Conservation (phyloP, 1,284 basidiomycete genomes). For the Apiotrichum gamsii region DNA sequence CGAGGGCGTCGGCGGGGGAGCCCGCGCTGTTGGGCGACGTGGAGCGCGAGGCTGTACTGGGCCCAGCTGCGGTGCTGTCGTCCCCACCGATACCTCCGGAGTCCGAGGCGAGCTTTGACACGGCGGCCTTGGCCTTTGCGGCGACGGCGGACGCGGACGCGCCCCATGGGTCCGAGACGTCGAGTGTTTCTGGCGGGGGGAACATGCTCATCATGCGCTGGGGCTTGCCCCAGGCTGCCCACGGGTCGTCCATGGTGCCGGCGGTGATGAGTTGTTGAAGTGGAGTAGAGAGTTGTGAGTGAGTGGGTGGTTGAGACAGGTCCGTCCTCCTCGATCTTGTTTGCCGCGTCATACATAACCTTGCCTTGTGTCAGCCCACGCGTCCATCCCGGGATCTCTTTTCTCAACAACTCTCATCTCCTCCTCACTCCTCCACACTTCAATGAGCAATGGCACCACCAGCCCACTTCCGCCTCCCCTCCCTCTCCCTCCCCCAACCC, state of each 20-base stretch:
- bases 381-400: too few relatives aligned
- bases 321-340: not conserved
- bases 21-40: too few relatives aligned
- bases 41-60: too few relatives aligned
- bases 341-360: not conserved
- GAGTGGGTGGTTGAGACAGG: too few relatives aligned
- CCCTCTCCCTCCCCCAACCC: not conserved
- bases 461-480: not conserved
- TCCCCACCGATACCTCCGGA: too few relatives aligned
- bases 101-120: too few relatives aligned
- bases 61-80: too few relatives aligned
- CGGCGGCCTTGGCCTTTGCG: not conserved
- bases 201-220: constrained; percentile 8
- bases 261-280: too few relatives aligned
- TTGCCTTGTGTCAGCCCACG: not conserved
- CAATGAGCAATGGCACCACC: not conserved
- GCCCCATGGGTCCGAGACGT: constrained; percentile 15
- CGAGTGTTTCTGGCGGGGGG: constrained; percentile 7
- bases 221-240: constrained; percentile 15
- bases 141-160: too few relatives aligned
- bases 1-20: too few relatives aligned
- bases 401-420: not conserved
- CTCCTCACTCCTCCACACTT: not conserved
- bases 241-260: constrained; percentile 16
- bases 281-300: too few relatives aligned